Evolutionary conservation across 306 rosid species (phyloP).

Genomic region (Prosopis cineraria): DNA sequence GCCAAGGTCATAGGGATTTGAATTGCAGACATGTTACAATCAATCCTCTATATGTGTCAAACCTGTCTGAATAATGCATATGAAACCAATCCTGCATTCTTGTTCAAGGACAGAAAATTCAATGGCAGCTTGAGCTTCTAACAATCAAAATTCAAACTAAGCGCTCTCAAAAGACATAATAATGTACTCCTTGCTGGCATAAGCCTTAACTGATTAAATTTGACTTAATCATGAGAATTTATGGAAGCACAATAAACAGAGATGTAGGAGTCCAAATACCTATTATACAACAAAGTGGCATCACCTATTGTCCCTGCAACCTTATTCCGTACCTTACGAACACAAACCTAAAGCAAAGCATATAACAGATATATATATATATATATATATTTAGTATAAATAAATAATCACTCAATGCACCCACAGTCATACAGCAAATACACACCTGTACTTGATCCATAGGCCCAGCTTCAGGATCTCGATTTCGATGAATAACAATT

Average conservation of each 20-base stretch:
- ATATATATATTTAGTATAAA: slow-evolving; percentile 22
- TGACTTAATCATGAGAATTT: slow-evolving; percentile 3
- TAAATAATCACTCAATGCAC: slow-evolving; percentile 1
- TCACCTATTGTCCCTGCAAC: slow-evolving; percentile 90
- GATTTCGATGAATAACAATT: slow-evolving; percentile 85
- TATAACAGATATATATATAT: neutral
- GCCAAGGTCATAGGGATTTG: neutral
- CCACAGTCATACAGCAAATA: slow-evolving; percentile 14
- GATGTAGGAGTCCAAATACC: slow-evolving; percentile 43
- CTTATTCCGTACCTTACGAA: slow-evolving; percentile 84
- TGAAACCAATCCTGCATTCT: neutral
- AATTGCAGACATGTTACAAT: slow-evolving; percentile 1
- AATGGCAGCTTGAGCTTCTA: neutral
- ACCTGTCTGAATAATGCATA: neutral
- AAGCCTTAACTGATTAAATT: neutral
- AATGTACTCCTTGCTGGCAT: neutral
- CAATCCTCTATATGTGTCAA: neutral
- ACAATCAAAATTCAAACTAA: neutral
- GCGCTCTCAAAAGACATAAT: neutral
- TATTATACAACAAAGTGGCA: slow-evolving; percentile 65
- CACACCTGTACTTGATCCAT: slow-evolving; percentile 79
- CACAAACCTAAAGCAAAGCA: slow-evolving; percentile 62
- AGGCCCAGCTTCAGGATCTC: slow-evolving; percentile 83
- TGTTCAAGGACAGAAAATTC: neutral
- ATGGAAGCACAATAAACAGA: slow-evolving; percentile 18